Base-by-base conservation (phyloP, 139 green algal genomes). In the Eudorina sp. region DNA sequence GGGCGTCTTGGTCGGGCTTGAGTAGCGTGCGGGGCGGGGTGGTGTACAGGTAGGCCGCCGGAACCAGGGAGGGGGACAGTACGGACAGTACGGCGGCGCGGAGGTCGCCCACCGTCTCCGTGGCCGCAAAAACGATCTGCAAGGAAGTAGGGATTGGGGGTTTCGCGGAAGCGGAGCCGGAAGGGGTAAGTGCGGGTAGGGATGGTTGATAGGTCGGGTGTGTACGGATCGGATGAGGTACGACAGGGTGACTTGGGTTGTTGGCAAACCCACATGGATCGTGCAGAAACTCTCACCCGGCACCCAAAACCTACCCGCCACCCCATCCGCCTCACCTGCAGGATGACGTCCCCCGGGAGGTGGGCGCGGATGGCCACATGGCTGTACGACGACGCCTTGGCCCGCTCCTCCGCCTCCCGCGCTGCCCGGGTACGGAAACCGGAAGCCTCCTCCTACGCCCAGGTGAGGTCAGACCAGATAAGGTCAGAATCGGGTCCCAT, bases 21-120 rank as follows among this genome's bases (percentile, higher is more conserved):
- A 87, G 43, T 46, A 88, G 48, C 23, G 13, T 27, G 25, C 68
- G 66, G 4, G 83, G 83, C 46, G 83, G 83, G 4, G 83, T 72
- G 51, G 83, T 88, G 66, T 82, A 88, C 36, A 88, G 46, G 83
- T 88, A 88, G 48, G 45, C 45, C 31, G 82, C 45, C 5, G 41
- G 21, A 2, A 66, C 66, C 45, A 88, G 82, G 41, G 29, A 2
- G 19, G 83, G 68, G 1, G 25, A 14, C 51, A 88, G 46, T 68
- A 88, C 83, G 19, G 6, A 6, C 13, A 18, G 0, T 36, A 72
- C 68, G 14, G 64, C 40, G 16, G 46, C 46, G 18, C 83, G 83
- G 9, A 88, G 68, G 11, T 23, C 48, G 36, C 48, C 68, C 27
- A 88, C 4, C 11, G 74, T 72, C 85, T 90, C 85, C 2, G 85